These are phyloP conservation scores for Cryphonectria radicalis DNA, from an alignment of 2,329 filamentous ascomycete species.

Conservation along the genomic window DNA sequence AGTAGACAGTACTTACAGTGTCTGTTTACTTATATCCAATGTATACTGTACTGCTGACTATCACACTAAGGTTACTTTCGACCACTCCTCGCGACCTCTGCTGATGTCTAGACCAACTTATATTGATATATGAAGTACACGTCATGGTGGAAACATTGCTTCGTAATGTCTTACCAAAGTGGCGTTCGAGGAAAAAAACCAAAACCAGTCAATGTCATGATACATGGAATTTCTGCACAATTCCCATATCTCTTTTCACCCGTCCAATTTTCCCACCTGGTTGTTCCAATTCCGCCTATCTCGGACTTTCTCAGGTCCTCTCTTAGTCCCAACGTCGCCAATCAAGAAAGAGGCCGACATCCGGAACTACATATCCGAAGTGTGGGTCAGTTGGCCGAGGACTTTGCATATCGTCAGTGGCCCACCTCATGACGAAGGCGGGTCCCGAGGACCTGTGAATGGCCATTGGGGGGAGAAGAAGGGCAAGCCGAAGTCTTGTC, in stretches of 20 bases:
- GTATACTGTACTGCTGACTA: not conserved
- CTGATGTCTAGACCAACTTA: not conserved
- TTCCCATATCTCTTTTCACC: too few relatives aligned
- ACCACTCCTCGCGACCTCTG: not conserved
- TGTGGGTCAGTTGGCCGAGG: slow-evolving; percentile 1
- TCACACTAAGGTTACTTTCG: not conserved
- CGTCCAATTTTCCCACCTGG: not conserved
- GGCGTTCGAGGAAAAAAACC: too few relatives aligned
- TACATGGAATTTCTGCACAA: too few relatives aligned
- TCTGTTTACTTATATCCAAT: not conserved
- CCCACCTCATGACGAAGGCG: slow-evolving; percentile 25
- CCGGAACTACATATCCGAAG: slow-evolving; percentile 19
- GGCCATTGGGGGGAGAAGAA: not conserved
- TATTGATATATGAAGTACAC: too few relatives aligned
- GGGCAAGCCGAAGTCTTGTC: not conserved
- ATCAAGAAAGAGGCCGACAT: slow-evolving; percentile 16
- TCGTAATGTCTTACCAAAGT: too few relatives aligned
- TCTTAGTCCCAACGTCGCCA: not conserved
- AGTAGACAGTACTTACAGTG: not conserved
- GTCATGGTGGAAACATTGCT: too few relatives aligned
- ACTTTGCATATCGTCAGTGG: slow-evolving; percentile 25
- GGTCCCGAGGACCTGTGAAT: not conserved
- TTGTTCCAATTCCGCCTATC: not conserved
- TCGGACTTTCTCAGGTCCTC: not conserved
- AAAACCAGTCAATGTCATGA: too few relatives aligned